Evolutionary conservation across 2,329 filamentous ascomycete species (phyloP).

Genomic region (Sphaceloma murrayae): DNA sequence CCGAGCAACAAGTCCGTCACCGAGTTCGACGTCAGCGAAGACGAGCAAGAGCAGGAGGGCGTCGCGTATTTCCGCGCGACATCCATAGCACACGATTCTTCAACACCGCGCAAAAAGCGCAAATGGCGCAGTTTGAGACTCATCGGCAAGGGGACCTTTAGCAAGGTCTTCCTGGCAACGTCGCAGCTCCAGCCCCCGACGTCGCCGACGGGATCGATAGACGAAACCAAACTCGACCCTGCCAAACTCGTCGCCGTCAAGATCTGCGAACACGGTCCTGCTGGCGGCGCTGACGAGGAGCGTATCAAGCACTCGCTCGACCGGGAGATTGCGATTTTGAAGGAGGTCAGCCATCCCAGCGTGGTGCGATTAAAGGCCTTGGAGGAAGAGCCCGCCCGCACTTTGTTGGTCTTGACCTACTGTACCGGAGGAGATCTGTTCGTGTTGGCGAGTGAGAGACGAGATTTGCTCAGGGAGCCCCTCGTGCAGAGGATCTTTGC

Average conservation of each 20-base stretch:
- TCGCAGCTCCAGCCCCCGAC: constrained; percentile 50
- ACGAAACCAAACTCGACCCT: constrained; percentile 47
- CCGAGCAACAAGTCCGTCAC: constrained; percentile 56
- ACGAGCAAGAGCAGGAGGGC: constrained; percentile 29
- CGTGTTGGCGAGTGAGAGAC: constrained; percentile 70
- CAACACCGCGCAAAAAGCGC: constrained; percentile 63
- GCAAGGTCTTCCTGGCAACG: constrained; percentile 83
- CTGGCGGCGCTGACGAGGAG: constrained; percentile 85
- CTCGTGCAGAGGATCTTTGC: constrained; percentile 80
- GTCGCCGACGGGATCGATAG: constrained; percentile 30
- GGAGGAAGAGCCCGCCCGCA: constrained; percentile 71
- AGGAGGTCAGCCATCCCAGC: constrained; percentile 76
- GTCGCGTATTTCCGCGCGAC: constrained; percentile 39
- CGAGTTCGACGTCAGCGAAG: constrained; percentile 45
- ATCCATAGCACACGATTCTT: constrained; percentile 33
- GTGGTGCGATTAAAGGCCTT: constrained; percentile 87
- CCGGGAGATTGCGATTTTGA: constrained; percentile 90
- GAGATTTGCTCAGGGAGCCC: constrained; percentile 54
- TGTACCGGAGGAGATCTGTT: constrained; percentile 93
- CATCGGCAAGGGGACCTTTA: constrained; percentile 90
- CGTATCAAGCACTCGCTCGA: constrained; percentile 89
- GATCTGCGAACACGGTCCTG: constrained; percentile 87
- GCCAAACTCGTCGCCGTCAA: constrained; percentile 88
- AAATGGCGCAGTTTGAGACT: constrained; percentile 72
- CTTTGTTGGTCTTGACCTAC: constrained; percentile 79